Evolutionary conservation across 2,329 filamentous ascomycete species (phyloP).

Genomic region (Penicillium polonicum): DNA sequence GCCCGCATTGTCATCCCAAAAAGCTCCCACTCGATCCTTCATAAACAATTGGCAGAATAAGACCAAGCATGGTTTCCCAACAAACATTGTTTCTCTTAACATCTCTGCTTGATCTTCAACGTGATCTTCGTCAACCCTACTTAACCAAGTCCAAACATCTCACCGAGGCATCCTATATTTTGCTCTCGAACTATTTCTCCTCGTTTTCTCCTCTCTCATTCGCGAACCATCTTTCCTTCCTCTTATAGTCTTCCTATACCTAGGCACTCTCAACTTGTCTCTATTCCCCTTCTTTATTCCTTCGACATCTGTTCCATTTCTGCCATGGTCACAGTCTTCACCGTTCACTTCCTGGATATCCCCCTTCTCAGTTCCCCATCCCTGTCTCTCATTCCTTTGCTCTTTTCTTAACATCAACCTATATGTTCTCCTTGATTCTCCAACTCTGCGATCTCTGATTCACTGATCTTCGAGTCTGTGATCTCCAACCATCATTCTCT

Average conservation of each 20-base stretch:
- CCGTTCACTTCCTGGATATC: background rate
- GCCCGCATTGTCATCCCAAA: too few species aligned
- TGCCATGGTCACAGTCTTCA: background rate
- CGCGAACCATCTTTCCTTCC: background rate
- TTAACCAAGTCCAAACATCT: background rate
- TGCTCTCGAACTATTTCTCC: background rate
- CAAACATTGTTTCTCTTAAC: background rate
- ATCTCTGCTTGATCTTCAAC: background rate
- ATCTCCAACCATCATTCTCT: background rate
- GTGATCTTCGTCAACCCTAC: background rate
- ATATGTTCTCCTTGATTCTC: background rate
- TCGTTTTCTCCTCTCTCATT: background rate
- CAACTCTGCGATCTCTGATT: background rate
- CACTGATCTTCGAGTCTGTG: background rate
- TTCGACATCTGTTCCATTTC: too few species aligned
- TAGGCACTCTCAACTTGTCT: background rate
- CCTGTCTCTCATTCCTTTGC: background rate
- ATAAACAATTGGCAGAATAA: background rate
- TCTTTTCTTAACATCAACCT: background rate
- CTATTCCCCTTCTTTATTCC: background rate
- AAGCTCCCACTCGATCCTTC: background rate
- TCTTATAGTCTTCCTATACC: background rate
- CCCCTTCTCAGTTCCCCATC: background rate
- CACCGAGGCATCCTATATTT: background rate
- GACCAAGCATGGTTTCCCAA: background rate